Conservation (phyloP, 495 filamentous ascomycete species). For the Penicillium egyptiacum region DNA sequence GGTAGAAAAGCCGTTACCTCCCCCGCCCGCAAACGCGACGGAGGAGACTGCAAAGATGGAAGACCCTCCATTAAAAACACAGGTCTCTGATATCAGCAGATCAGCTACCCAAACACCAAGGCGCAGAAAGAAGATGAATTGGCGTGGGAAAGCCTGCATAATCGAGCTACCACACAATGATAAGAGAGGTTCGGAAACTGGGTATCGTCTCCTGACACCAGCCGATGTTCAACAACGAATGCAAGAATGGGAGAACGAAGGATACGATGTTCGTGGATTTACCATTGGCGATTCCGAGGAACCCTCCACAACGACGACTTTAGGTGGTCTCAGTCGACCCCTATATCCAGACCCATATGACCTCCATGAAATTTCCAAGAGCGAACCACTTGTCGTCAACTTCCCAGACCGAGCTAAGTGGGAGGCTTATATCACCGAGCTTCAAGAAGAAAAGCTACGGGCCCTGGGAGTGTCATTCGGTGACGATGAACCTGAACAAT, state of each 20-base stretch:
- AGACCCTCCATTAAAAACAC: constrained; percentile 12
- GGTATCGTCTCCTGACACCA: constrained; percentile 56
- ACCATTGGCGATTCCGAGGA: constrained; percentile 52
- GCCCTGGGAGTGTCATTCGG: constrained; percentile 82
- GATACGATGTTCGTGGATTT: constrained; percentile 75
- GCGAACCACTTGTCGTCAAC: constrained; percentile 57
- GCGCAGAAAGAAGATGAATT: constrained; percentile 49
- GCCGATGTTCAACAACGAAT: constrained; percentile 65
- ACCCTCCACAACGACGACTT: constrained; percentile 24
- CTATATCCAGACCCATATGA: constrained; percentile 71
- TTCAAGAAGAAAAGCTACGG: constrained; percentile 87
- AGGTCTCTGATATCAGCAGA: constrained; percentile 20
- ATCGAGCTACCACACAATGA: constrained; percentile 71
- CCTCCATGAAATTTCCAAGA: constrained; percentile 51
- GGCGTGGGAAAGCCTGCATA: constrained; percentile 72
- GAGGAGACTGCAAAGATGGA: constrained; percentile 14
- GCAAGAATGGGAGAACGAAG: constrained; percentile 67
- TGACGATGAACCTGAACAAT: constrained; percentile 63
- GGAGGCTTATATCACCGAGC: constrained; percentile 75
- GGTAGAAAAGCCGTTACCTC: constrained; percentile 49
- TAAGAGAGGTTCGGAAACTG: constrained; percentile 57
- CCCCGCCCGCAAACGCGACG: constrained; percentile 38
- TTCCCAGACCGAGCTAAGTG: constrained; percentile 79
- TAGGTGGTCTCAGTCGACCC: constrained; percentile 63
- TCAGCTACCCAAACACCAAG: constrained; percentile 29